Percentiles rank a stretch among this genome's conserved stretches.
Evolutionary conservation across 2,329 filamentous ascomycete species (phyloP).

Genomic region (Hypoxylon sp.): DNA sequence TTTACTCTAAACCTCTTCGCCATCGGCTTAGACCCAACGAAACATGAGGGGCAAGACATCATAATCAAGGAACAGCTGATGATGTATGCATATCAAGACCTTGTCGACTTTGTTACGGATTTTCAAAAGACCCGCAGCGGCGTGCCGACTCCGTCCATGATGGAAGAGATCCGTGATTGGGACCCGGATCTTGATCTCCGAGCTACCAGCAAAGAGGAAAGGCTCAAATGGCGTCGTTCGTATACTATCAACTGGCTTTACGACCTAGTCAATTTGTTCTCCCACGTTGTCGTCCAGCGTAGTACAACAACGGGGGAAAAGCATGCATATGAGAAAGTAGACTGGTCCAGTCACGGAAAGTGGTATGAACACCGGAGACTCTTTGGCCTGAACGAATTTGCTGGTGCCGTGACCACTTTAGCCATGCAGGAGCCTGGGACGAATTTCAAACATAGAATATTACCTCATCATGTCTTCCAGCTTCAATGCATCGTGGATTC

Average conservation of each 20-base stretch:
- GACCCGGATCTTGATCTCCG: constrained; percentile 59
- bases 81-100: constrained; percentile 59
- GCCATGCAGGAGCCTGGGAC: constrained; percentile 61
- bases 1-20: constrained; percentile 28
- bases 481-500: constrained; percentile 67
- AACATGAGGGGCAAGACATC: constrained; percentile 35
- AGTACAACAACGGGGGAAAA: constrained; percentile 56
- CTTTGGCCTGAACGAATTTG: constrained; percentile 64
- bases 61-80: constrained; percentile 63
- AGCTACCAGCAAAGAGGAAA: constrained; percentile 56
- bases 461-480: constrained; percentile 65
- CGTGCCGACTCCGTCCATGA: constrained; percentile 63
- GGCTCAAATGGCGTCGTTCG: constrained; percentile 62
- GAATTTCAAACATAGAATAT: constrained; percentile 58
- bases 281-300: constrained; percentile 57
- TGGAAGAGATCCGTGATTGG: constrained; percentile 59
- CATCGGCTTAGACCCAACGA: neutral
- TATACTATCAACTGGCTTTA: constrained; percentile 69
- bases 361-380: constrained; percentile 57
- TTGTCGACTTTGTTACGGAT: constrained; percentile 63
- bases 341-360: constrained; percentile 60
- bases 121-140: constrained; percentile 62
- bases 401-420: constrained; percentile 59
- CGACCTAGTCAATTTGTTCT: constrained; percentile 64
- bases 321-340: constrained; percentile 55